Base-by-base conservation (phyloP, 108 stramenopile species). In the Nitzschia putrida region DNA sequence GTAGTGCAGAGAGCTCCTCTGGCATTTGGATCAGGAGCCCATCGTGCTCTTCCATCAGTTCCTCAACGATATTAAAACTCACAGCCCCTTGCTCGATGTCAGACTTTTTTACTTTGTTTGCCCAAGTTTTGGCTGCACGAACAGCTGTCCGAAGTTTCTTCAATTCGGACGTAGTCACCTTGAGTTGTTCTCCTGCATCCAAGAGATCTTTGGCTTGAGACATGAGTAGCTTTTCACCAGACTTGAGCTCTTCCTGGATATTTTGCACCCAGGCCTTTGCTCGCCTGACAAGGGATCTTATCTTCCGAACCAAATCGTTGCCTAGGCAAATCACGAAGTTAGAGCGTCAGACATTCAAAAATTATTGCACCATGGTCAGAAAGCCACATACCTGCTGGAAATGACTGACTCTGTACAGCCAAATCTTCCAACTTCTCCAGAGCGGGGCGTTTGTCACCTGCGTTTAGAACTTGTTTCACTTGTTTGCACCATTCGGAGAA, bases 31-130 rank as follows among this genome's bases (percentile, higher is more conserved):
- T 77, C 0, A 89, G 58, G 13, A 92, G 83, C 43, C 50, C 42
- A 14, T 80, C 82, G 74, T 92, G 86, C 54, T 89, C 90, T 38
- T 80, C 73, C 42, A 92, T 75, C 37, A 92, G 75, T 6, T 76
- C 73, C 51, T 81, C 73, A 23, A 92, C 70, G 59, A 55, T 63
- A 23, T 53, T 71, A 24, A 77, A 64, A 25, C 79, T 50, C 42
- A 76, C 68, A 5, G 67, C 57, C 9, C 79, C 88, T 45, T 81
- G 67, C n/a, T 68, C 76, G 0, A 75, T 20, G 52, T 74, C 75
- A 67, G 79, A 77, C 60, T 78, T 76, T 57, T 80, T 87, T 8
- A 85, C 86, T 76, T 67, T 80, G 21, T 73, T 78, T 7, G 78
- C 42, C 90, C 90, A 92, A 8, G 54, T 64, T 54, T 83, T 73